Base-by-base conservation (phyloP, 345 rosid species). In the Pugionium cornutum region DNA sequence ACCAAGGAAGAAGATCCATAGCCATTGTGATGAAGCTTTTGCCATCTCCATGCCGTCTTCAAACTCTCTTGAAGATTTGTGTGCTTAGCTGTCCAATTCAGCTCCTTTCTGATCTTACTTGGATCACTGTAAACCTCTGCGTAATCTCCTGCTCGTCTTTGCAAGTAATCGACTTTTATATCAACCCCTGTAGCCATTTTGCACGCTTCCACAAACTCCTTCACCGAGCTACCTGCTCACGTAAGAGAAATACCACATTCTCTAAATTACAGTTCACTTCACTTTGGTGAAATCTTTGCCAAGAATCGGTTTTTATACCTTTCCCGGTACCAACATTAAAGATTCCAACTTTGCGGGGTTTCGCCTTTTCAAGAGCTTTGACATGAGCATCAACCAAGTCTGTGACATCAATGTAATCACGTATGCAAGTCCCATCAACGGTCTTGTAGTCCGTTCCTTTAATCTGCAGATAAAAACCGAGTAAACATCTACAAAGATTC, bases 341-440 rank as follows among this genome's bases (percentile, higher is more conserved):
- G 76, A 82, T 80, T 7, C 89, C 86, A 39, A 82, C 83, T 77
- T 73, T 80, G 9, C 70, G 34, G 6, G 82, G 82, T 48, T 41
- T 48, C 4, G 84, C 84, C 67, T 82, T 80, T 50, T 74, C 75
- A 58, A 84, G 84, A 62, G 89, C 89, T 53, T 80, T 81, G 50
- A 80, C 89, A 73, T 84, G 86, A 66, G 86, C 84, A 78, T 80
- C 83, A 4, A 84, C 86, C 61, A 84, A 74, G 71, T 84, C 84
- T 0, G 83, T 84, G 4, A 82, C 86, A 59, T 84, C 86, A 4
- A 84, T 82, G 65, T 84, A 82, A 68, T 82, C 89, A 34, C 84
- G 71, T 6, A 84, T 29, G 11, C 84, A 82, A 41, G 89, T 84
- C 6, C 86, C 86, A 48, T 82, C 86, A 18, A 57, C 56, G 4